Percentiles rank a stretch among this genome's conserved stretches.
These are phyloP conservation scores for Ganoderma multipileum DNA, from an alignment of 1,284 basidiomycete species.

Conservation along the genomic window DNA sequence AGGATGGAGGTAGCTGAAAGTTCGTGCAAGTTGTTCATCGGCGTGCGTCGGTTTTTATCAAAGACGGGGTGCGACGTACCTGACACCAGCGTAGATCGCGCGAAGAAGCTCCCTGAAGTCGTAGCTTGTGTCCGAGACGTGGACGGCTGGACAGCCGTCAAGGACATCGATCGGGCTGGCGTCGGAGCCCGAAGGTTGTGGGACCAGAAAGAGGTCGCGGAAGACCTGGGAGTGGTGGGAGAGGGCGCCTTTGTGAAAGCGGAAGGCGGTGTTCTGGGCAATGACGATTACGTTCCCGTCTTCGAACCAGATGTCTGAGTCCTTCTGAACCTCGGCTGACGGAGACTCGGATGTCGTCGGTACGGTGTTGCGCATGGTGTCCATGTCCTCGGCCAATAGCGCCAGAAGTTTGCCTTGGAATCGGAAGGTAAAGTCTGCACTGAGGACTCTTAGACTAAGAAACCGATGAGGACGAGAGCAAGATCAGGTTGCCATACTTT, in stretches of 20 bases:
- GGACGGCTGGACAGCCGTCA: constrained; percentile 12
- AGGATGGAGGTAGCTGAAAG: constrained; percentile 3
- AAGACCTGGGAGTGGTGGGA: constrained; percentile 10
- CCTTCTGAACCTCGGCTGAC: not conserved
- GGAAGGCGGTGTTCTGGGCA: constrained; percentile 2
- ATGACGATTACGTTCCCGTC: constrained; percentile 13
- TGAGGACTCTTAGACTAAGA: not conserved
- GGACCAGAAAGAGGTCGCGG: constrained; percentile 9
- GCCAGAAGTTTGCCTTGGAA: not conserved
- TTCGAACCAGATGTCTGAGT: constrained; percentile 11
- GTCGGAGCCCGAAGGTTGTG: not conserved
- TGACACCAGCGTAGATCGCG: constrained; percentile 5
- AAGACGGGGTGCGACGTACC: not conserved
- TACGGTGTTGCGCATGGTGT: not conserved
- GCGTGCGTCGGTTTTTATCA: not conserved
- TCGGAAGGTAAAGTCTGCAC: no score
- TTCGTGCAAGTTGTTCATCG: not conserved
- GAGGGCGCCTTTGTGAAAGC: constrained; percentile 4
- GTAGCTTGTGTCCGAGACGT: constrained; percentile 7
- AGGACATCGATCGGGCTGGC: not conserved
- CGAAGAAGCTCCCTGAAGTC: constrained; percentile 15
- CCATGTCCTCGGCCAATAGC: not conserved
- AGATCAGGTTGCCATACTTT: not conserved
- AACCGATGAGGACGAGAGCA: not conserved
- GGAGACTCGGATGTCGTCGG: not conserved